These are phyloP conservation scores for Botryotinia calthae DNA, from an alignment of 2,329 filamentous ascomycete species.

Conservation along the genomic window DNA sequence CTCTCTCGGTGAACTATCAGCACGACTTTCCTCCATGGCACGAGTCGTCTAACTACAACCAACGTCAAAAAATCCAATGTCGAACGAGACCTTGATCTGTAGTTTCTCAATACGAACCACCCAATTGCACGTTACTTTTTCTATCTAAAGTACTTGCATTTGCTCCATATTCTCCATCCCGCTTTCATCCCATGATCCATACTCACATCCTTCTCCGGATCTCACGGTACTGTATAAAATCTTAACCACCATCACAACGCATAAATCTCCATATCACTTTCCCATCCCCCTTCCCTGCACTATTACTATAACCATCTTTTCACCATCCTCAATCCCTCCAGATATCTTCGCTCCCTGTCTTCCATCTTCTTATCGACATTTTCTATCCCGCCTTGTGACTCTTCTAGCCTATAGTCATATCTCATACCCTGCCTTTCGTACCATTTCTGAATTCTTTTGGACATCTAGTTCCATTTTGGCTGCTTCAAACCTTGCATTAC, in stretches of 20 bases:
- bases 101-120: not conserved
- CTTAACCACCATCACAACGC: not conserved
- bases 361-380: not conserved
- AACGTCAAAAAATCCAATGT: not conserved
- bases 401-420: not conserved
- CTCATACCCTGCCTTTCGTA: not conserved
- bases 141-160: not conserved
- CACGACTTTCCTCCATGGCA: not conserved
- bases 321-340: not conserved
- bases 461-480: not conserved
- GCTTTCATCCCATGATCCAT: not conserved
- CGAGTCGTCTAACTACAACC: not conserved
- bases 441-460: not conserved
- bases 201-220: not conserved
- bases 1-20: not conserved
- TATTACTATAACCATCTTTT: not conserved
- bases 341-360: not conserved
- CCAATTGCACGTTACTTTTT: not conserved
- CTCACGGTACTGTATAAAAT: not conserved
- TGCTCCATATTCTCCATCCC: not conserved
- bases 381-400: not conserved
- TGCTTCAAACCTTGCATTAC: not conserved
- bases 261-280: not conserved
- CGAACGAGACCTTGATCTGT: not conserved
- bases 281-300: conserved; percentile 1